These are phyloP conservation scores for Ottelia alismoides DNA, from an alignment of 106 monocot species.

Conservation along the genomic window DNA sequence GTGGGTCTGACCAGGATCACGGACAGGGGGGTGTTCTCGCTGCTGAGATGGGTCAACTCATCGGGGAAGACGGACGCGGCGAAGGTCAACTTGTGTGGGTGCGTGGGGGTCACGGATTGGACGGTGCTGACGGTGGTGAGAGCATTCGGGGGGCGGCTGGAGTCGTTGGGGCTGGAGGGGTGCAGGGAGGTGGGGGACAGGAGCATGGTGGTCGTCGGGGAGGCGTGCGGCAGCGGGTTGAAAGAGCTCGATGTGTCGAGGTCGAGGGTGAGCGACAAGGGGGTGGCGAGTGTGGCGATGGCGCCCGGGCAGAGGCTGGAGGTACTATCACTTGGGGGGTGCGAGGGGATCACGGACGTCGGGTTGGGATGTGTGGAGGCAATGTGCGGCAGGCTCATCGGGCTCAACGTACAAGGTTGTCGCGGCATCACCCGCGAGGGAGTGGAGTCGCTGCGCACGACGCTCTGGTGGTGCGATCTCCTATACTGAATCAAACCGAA, in stretches of 20 bases:
- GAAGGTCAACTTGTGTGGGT: slow-evolving; percentile 10
- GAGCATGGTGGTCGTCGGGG: slow-evolving; percentile 10
- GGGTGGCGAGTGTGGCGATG: slow-evolving; percentile 10
- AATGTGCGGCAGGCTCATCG: slow-evolving; percentile 12
- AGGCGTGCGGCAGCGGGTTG: slow-evolving; percentile 11
- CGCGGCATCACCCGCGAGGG: slow-evolving; percentile 5
- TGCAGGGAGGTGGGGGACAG: slow-evolving; percentile 13
- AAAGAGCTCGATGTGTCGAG: slow-evolving; percentile 18
- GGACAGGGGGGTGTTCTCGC: slow-evolving; percentile 7
- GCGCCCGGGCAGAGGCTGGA: slow-evolving; percentile 5
- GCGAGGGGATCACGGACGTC: slow-evolving; percentile 15
- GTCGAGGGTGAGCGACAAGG: slow-evolving; percentile 21
- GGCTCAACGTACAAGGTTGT: slow-evolving; percentile 16
- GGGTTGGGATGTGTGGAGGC: slow-evolving; percentile 7
- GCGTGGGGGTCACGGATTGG: slow-evolving; percentile 15
- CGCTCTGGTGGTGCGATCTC: slow-evolving; percentile 24
- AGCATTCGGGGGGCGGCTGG: slow-evolving; percentile 3
- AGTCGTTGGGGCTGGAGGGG: slow-evolving; percentile 7
- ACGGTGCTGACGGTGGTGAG: slow-evolving; percentile 9
- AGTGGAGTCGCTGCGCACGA: slow-evolving; percentile 2
- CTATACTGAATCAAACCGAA: too few species aligned
- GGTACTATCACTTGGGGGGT: slow-evolving; percentile 21
- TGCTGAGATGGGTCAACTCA: slow-evolving; percentile 2
- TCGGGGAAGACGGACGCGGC: background rate
- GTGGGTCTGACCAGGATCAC: slow-evolving; percentile 12